phyloP scores from a whole-genome alignment of 2,329 filamentous ascomycete species.

The Canariomyces notabilis region DNA sequence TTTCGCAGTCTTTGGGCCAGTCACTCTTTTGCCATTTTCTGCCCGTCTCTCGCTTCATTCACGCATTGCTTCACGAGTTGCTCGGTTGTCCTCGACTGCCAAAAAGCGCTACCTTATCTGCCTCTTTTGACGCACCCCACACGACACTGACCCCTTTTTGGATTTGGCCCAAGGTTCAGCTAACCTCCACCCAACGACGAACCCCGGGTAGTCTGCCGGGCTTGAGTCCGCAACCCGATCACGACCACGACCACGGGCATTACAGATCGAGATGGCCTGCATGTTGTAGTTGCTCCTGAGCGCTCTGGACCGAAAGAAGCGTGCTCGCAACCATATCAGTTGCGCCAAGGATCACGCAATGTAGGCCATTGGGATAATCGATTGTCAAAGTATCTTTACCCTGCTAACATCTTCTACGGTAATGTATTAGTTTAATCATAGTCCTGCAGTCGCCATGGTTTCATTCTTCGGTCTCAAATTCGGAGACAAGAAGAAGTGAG shows the following conservation, averaged over 20 bases:
- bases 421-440: slow-evolving; percentile 16
- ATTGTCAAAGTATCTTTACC: too few relatives aligned
- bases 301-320: not conserved
- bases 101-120: not conserved
- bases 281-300: not conserved
- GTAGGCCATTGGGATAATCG: too few relatives aligned
- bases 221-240: not conserved
- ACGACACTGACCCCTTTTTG: slow-evolving; percentile 9
- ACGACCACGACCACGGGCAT: not conserved
- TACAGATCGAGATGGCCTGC: slow-evolving; percentile 10
- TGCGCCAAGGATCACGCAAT: too few relatives aligned
- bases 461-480: slow-evolving; percentile 56
- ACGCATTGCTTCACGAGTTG: not conserved
- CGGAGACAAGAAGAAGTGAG: slow-evolving; percentile 54
- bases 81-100: not conserved
- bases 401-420: slow-evolving; percentile 13
- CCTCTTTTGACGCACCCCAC: slow-evolving; percentile 3
- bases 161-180: not conserved
- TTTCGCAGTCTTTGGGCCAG: not conserved
- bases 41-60: not conserved
- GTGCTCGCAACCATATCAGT: not conserved
- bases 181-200: not conserved
- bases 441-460: slow-evolving; percentile 41
- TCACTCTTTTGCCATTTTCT: slow-evolving; percentile 2
- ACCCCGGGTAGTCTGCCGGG: not conserved